Base-by-base conservation (phyloP, 2,329 filamentous ascomycete genomes). In the Fusarium veterinarium region DNA sequence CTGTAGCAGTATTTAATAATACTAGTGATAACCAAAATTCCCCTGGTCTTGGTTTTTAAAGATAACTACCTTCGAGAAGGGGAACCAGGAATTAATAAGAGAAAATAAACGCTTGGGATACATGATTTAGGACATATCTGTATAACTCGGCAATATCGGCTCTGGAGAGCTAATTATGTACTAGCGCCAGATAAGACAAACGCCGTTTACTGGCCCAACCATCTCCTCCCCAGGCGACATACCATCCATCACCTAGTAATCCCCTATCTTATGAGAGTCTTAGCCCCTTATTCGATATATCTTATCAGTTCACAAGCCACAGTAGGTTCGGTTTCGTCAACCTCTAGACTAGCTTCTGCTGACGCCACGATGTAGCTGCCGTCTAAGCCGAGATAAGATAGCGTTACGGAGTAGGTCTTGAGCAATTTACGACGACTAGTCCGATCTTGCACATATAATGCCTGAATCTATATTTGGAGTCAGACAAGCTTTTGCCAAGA, bases 81-180 rank as follows among this genome's bases (percentile, higher is more conserved):
- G 28, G 28, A 28, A 28, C 28, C 28, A 28, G 28, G 8, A 8
- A 28, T 28, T 8, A 28, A 28, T 28, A 28, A 28, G 8, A 28
- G 28, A 28, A 28, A 28, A 8, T 8, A 28, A 28, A 8, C 28
- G 28, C 28, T 28, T 28, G 28, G 28, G 28, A 28, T 28, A 28
- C 28, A 28, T 28, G 7, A 8, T 8, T 8, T 30, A 33, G 14
- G 13, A 33, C 13, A 7, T 33, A 14, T 8, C 12, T 16, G 6
- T 33, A 33, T 33, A 8, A 33, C 13, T 33, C 42, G 42, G 44
- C 46, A 49, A 49, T 6, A 1, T 23, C 31, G 48, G 31, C 48
- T 28, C 1, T 2, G n/a, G n/a, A 1, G 4, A 2, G 23, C 48
- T 5, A 8, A 5, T 0, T 52, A 3, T 11, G 12, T 6, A 7